A percentile compares a stretch with the other conserved stretches of the same genome.
Evolutionary conservation across 108 stramenopile species (phyloP).

Genomic region (Skeletonema costatum): DNA sequence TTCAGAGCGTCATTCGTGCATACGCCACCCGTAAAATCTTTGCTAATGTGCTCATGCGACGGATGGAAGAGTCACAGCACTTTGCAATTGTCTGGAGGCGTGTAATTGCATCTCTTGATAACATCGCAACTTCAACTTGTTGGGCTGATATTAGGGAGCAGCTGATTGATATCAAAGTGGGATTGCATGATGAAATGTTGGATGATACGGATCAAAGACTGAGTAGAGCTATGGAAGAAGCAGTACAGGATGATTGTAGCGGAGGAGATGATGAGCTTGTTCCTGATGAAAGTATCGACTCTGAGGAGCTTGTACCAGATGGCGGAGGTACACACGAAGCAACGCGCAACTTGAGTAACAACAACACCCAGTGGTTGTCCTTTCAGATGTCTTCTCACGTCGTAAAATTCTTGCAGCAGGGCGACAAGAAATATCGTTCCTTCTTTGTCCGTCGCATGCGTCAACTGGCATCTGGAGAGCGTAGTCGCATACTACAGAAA

Average conservation of each 20-base stretch:
- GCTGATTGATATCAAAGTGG: constrained; percentile 6
- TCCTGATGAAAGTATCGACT: neutral
- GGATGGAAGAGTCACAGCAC: constrained; percentile 17
- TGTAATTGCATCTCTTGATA: neutral
- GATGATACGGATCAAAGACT: neutral
- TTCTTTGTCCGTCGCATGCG: constrained; percentile 50
- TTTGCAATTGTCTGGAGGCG: constrained; percentile 4
- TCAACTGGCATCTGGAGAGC: constrained; percentile 51
- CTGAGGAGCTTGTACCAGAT: neutral
- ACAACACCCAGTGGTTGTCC: neutral
- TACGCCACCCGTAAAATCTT: constrained; percentile 5
- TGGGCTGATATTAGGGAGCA: constrained; percentile 2
- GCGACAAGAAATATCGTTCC: constrained; percentile 42
- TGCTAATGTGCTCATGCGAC: neutral
- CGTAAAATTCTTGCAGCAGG: constrained; percentile 46
- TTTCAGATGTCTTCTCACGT: constrained; percentile 29
- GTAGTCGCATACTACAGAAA: constrained; percentile 50
- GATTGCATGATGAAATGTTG: constrained; percentile 2
- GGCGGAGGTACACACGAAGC: neutral
- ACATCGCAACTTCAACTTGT: neutral
- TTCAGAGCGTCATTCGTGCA: constrained; percentile 9
- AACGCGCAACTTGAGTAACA: neutral
- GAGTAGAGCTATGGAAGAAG: neutral
- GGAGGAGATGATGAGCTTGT: neutral
- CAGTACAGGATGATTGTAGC: neutral